A percentile compares a stretch with the other conserved stretches of the same genome.
Conservation (phyloP, 1,284 basidiomycete genomes). For the Pseudozyma pruni region DNA sequence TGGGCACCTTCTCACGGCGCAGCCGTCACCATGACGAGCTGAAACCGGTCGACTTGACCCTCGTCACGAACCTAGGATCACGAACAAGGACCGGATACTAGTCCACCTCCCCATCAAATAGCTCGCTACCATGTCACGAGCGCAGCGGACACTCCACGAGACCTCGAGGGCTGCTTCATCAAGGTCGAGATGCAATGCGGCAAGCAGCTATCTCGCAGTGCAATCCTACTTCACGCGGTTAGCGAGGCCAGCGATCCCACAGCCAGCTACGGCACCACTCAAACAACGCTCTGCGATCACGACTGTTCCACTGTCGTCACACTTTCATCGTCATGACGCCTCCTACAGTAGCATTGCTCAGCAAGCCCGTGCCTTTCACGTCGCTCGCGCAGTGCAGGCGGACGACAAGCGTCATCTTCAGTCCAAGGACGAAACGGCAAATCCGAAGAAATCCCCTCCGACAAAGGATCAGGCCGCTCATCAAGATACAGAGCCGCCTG, state of each 20-base stretch:
- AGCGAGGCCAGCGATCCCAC: neutral
- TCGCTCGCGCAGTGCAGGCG: neutral
- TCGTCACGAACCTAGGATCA: no score
- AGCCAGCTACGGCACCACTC: neutral
- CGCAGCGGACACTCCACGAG: no score
- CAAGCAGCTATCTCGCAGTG: constrained; percentile 22
- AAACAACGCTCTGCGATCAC: neutral
- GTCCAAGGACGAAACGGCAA: neutral
- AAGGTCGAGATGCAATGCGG: neutral
- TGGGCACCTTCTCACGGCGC: no score
- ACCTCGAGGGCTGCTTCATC: no score
- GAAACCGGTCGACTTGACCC: no score
- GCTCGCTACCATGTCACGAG: constrained; percentile 14
- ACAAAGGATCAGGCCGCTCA: neutral
- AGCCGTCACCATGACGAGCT: no score
- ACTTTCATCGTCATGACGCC: no score
- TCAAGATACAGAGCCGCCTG: neutral
- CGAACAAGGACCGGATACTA: no score
- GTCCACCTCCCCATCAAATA: no score
- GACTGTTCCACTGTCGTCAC: no score
- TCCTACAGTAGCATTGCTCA: neutral
- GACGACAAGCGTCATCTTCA: neutral
- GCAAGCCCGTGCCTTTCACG: constrained; percentile 26
- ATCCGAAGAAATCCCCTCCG: neutral
- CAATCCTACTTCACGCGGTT: constrained; percentile 24